Conservation (phyloP, 768 basidiomycete species). For the Tylopilus plumbeoviolaceoides region DNA sequence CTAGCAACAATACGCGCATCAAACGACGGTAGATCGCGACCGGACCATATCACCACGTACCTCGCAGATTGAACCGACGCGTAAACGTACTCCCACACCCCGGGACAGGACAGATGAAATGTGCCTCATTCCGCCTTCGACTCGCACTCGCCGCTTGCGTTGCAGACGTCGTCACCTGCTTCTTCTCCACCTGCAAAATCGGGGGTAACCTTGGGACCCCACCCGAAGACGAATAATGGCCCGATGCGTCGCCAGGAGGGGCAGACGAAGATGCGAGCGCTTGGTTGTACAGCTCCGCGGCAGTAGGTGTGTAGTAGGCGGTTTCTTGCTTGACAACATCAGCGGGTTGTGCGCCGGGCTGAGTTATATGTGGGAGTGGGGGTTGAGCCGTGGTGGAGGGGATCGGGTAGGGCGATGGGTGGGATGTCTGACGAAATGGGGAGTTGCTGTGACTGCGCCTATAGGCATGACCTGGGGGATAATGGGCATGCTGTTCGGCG, state of each 20-base stretch:
- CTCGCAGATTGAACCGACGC: constrained; percentile 83
- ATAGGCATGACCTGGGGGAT: constrained; percentile 31
- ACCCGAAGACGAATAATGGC: constrained; percentile 29
- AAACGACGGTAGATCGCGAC: constrained; percentile 4
- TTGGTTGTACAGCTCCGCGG: constrained; percentile 54
- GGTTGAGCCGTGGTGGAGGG: constrained; percentile 28
- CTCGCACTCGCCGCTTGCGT: constrained; percentile 91
- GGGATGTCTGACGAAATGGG: constrained; percentile 36
- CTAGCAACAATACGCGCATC: constrained; percentile 34
- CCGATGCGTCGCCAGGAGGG: constrained; percentile 17
- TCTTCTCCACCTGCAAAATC: constrained; percentile 87
- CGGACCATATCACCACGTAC: constrained; percentile 35
- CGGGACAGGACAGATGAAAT: constrained; percentile 90
- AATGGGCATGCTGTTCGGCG: constrained; percentile 33
- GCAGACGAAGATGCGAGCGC: constrained; percentile 34
- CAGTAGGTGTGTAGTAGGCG: constrained; percentile 45
- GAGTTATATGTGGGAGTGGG: constrained; percentile 26
- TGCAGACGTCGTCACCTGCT: constrained; percentile 92
- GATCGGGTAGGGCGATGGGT: constrained; percentile 38
- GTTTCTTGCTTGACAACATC: constrained; percentile 39
- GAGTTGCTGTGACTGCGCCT: constrained; percentile 31
- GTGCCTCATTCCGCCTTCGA: constrained; percentile 84
- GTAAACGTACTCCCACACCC: constrained; percentile 98
- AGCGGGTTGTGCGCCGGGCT: constrained; percentile 13
- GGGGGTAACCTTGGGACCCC: constrained; percentile 63